A percentile compares a stretch with the other conserved stretches of the same genome.
Conservation (phyloP, 495 filamentous ascomycete species). For the Annulohypoxylon stygium region DNA sequence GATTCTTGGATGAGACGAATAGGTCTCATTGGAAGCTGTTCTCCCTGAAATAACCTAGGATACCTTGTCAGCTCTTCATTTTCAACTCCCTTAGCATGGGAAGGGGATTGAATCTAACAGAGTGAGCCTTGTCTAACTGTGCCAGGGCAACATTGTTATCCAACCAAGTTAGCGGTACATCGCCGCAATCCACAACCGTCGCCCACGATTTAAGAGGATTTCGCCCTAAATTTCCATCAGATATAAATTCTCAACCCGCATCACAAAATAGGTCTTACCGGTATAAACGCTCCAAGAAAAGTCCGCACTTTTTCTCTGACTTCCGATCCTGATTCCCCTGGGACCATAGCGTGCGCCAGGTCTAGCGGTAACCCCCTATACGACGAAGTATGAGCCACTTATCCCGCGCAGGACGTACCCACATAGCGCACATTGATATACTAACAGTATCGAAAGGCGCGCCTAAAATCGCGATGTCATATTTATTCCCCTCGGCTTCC, state of each 20-base stretch:
- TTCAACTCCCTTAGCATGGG: neutral
- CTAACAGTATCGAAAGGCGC: constrained; percentile 66
- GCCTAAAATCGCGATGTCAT: constrained; percentile 87
- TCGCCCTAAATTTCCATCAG: constrained; percentile 34
- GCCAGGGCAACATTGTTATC: constrained; percentile 82
- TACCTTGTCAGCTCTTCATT: neutral
- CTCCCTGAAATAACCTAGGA: constrained; percentile 53
- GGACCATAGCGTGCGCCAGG: constrained; percentile 89
- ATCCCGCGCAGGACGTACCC: neutral
- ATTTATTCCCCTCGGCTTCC: constrained; percentile 69
- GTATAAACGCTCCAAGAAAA: constrained; percentile 51
- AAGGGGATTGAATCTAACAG: constrained; percentile 19
- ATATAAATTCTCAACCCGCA: neutral
- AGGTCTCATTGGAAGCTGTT: constrained; percentile 50
- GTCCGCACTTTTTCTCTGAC: constrained; percentile 45
- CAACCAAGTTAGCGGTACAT: constrained; percentile 75
- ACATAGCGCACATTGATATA: constrained; percentile 1
- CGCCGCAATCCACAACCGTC: constrained; percentile 79
- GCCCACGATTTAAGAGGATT: constrained; percentile 70
- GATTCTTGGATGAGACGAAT: constrained; percentile 61
- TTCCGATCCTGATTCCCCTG: constrained; percentile 82
- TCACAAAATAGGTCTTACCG: constrained; percentile 28
- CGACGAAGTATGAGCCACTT: constrained; percentile 5
- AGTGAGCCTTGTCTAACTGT: constrained; percentile 76
- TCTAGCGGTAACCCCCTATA: constrained; percentile 56